Conservation (phyloP, 2,329 filamentous ascomycete genomes). For the Calonectria hongkongensis region DNA sequence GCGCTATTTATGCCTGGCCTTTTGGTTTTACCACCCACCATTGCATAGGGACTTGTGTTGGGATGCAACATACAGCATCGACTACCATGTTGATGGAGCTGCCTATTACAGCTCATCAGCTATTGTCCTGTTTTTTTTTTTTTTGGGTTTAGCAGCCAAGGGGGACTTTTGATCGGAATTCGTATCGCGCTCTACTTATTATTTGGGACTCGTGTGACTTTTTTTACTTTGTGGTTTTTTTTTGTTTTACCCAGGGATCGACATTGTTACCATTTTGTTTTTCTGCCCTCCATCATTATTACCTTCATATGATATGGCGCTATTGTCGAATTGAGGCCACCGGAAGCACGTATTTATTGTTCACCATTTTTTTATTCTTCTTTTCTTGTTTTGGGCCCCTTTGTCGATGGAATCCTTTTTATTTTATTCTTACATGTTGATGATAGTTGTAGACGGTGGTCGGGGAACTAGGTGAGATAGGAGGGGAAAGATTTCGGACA, state of each 20-base stretch:
- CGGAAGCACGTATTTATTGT: conserved; percentile 40
- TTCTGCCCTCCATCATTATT: conserved; percentile 40
- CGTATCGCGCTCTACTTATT: conserved; percentile 24
- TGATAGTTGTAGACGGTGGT: conserved; percentile 37
- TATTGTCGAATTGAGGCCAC: conserved; percentile 50
- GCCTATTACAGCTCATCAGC: conserved; percentile 5
- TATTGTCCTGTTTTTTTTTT: conserved; percentile 10
- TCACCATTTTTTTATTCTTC: conserved; percentile 41
- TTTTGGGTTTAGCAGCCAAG: conserved; percentile 27
- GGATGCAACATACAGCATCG: conserved; percentile 14
- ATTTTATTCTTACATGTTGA: conserved; percentile 39
- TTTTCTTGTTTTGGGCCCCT: conserved; percentile 40
- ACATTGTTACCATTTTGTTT: conserved; percentile 41
- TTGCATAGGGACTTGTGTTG: conserved; percentile 35
- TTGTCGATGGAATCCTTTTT: conserved; percentile 28
- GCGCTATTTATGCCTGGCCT: conserved; percentile 32
- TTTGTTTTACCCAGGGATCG: conserved; percentile 44
- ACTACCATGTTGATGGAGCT: conserved; percentile 2
- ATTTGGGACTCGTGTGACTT: conserved; percentile 2
- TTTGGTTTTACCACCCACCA: conserved; percentile 31
- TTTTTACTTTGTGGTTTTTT: conserved; percentile 36
- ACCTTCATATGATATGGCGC: conserved; percentile 54
- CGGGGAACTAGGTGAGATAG: conserved; percentile 45
- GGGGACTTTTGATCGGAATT: conserved; percentile 37
- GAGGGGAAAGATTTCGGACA: conserved; percentile 21